Percentiles rank a stretch among this genome's conserved stretches.
These are phyloP conservation scores for Pseudogymnoascus pannorum DNA, from an alignment of 2,329 filamentous ascomycete genomes.

Conservation along the genomic window DNA sequence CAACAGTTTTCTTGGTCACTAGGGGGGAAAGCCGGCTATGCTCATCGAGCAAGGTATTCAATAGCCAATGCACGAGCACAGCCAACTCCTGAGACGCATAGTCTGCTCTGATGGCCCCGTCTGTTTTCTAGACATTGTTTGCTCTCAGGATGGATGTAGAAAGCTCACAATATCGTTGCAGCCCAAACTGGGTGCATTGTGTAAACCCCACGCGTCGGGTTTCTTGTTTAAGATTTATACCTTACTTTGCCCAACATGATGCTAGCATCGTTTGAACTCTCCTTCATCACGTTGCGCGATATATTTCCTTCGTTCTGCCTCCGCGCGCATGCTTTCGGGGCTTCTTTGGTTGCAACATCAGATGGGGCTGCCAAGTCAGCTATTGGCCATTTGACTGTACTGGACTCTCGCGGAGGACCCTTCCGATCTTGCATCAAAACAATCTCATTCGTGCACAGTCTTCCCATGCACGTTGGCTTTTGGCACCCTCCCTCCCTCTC, in stretches of 20 bases:
- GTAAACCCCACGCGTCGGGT: background rate
- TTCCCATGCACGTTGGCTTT: background rate
- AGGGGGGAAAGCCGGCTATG: background rate
- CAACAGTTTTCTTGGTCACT: background rate
- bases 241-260: background rate
- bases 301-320: background rate
- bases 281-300: background rate
- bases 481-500: background rate
- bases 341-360: background rate
- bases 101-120: background rate
- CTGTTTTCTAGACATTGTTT: background rate
- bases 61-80: background rate
- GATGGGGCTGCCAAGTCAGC: background rate
- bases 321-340: background rate
- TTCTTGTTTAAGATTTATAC: background rate
- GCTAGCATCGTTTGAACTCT: background rate
- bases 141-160: background rate
- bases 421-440: background rate
- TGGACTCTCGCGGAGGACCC: background rate
- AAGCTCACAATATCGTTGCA: background rate
- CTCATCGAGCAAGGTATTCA: background rate
- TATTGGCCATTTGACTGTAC: background rate
- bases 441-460: background rate
- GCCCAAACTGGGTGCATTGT: background rate
- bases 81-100: background rate